Evolutionary conservation across 2,329 filamentous ascomycete species (phyloP), one percentile per base, ranked within the genome.

Genomic region (Curvularia hawaiiensis): DNA sequence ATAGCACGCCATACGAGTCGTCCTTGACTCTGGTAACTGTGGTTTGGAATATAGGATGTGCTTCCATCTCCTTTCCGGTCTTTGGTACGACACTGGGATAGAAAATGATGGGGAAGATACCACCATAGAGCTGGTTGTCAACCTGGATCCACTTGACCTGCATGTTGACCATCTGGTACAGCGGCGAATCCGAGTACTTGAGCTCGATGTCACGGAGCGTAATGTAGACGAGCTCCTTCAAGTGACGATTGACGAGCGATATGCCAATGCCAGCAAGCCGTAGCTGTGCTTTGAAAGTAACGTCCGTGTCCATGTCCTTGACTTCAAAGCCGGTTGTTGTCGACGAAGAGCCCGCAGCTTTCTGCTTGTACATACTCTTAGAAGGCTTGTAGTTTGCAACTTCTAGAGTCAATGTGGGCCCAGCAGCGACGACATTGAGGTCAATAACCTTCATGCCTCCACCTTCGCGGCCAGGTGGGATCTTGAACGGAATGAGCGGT

Each of bases 121-220:
- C 95, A 28, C 96, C 96, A 70, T 99, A 99, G 14, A 99, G 85
- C 76, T 99, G 95, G 68, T 99, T 99, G 78, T 99, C 95, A 67
- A 99, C 91, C 77, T 99, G 95, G 28, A 99, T 95, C 96, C 96
- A 99, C 76, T 99, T 98, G 74, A 98, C 89, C 0, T 92, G 91
- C 50, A 95, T 82, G 47, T 91, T 94, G 60, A 97, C 79, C 0
- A 92, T 98, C 77, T 99, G 95, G 72, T 97, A 97, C 16, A 97
- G 81, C 18, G 88, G 85, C n/a, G 95, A 98, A 70, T 99, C 95
- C 54, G 88, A 92, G 77, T 95, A 97, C 60, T 93, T 92, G 62
- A 99, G 79, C 67, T 95, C 89, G 26, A 98, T 90, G 61, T 97
- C 94, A 50, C 94, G 85, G 77, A 97, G 89, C 0, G 95, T 99